Conservation (phyloP, 805 yeast genomes). For the Zygoascus tannicola region DNA sequence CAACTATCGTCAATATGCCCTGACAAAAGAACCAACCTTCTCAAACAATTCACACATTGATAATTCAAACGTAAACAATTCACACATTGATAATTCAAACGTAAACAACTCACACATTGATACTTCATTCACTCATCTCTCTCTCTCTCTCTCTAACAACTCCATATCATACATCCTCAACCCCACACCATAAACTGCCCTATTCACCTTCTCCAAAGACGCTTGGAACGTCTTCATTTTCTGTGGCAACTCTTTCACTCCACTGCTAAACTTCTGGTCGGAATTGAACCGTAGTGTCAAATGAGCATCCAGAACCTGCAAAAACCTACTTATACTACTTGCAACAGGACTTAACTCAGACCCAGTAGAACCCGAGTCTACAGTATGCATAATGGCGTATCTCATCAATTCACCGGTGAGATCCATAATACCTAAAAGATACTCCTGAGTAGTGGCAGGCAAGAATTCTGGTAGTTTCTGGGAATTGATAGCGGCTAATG, state of each 20-base stretch:
- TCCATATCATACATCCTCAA: background rate
- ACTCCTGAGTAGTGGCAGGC: slow-evolving; percentile 23
- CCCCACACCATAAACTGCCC: background rate
- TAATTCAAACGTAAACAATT: too few relatives aligned
- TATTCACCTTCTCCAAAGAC: slow-evolving; percentile 1
- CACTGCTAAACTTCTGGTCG: background rate
- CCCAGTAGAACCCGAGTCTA: background rate
- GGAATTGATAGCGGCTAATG: slow-evolving; percentile 2
- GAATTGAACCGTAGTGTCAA: background rate
- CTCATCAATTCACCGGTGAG: slow-evolving; percentile 37
- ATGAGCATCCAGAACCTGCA: background rate
- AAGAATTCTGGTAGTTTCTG: slow-evolving; percentile 7
- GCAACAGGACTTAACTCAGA: background rate
- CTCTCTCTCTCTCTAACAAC: too few relatives aligned
- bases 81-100: too few relatives aligned
- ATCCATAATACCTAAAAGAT: slow-evolving; percentile 35
- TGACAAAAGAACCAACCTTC: too few relatives aligned
- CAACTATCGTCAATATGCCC: too few relatives aligned
- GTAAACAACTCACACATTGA: too few relatives aligned
- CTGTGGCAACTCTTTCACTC: background rate
- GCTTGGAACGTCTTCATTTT: background rate
- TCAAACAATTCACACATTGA: too few relatives aligned
- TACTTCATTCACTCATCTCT: too few relatives aligned
- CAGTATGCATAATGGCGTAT: slow-evolving; percentile 28
- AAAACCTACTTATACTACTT: background rate